These are phyloP conservation scores for Serendipita indica DNA, from an alignment of 768 basidiomycete genomes.

Conservation along the genomic window DNA sequence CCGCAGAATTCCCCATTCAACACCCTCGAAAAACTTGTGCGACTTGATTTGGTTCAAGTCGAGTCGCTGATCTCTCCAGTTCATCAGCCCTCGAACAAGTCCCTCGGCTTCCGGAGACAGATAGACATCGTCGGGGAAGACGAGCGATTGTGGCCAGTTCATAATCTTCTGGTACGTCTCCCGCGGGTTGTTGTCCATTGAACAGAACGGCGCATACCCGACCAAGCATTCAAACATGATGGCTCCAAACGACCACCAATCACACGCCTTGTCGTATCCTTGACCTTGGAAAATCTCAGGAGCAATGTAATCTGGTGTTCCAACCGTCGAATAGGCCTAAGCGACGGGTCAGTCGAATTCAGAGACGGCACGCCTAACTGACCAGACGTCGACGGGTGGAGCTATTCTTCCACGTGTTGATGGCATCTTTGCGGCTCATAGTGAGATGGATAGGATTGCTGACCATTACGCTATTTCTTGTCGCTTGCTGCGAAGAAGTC, in stretches of 20 bases:
- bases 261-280: conserved; percentile 35
- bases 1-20: conserved; percentile 34
- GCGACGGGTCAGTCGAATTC: not conserved
- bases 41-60: conserved; percentile 31
- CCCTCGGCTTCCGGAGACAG: conserved; percentile 32
- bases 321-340: conserved; percentile 34
- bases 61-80: conserved; percentile 27
- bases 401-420: conserved; percentile 31
- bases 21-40: conserved; percentile 31
- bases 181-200: conserved; percentile 29
- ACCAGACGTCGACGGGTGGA: conserved; percentile 32
- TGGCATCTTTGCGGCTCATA: conserved; percentile 28
- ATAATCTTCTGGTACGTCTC: conserved; percentile 37
- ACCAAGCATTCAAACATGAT: conserved; percentile 42
- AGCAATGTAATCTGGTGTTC: conserved; percentile 35
- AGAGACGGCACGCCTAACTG: conserved; percentile 1
- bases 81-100: conserved; percentile 29
- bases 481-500: conserved; percentile 15
- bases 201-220: conserved; percentile 37
- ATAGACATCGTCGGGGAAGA: conserved; percentile 34
- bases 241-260: conserved; percentile 38
- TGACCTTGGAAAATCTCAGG: conserved; percentile 36
- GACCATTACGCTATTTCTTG: conserved; percentile 32
- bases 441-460: conserved; percentile 33
- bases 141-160: conserved; percentile 33